A percentile compares a stretch with the other conserved stretches of the same genome.
These are phyloP conservation scores for Mrakia gelida DNA, from an alignment of 768 basidiomycete species.

Conservation along the genomic window DNA sequence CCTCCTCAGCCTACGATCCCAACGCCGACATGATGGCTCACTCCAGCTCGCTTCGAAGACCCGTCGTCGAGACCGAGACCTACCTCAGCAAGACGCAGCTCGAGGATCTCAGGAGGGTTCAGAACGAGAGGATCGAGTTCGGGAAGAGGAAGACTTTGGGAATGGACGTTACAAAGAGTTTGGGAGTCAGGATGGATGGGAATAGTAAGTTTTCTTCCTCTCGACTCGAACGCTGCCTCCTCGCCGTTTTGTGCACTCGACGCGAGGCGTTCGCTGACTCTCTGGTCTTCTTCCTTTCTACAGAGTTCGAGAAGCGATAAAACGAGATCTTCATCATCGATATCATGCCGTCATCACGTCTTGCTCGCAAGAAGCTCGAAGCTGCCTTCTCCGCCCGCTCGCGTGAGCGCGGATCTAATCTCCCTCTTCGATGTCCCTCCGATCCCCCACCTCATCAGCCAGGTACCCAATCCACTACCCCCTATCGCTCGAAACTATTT, in stretches of 20 bases:
- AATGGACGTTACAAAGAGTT: constrained; percentile 76
- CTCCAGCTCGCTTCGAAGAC: constrained; percentile 64
- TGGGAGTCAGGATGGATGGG: constrained; percentile 79
- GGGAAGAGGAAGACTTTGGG: constrained; percentile 54
- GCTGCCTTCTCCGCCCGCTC: neutral
- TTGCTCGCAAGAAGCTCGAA: neutral
- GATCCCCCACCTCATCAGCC: neutral
- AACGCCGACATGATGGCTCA: constrained; percentile 76
- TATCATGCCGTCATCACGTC: neutral
- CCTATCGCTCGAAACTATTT: neutral
- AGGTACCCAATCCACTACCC: no score
- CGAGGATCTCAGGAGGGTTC: constrained; percentile 72
- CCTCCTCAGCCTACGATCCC: constrained; percentile 69
- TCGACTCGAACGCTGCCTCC: no score
- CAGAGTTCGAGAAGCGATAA: constrained; percentile 1
- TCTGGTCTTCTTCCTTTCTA: neutral
- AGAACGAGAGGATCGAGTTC: constrained; percentile 79
- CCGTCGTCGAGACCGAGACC: constrained; percentile 61
- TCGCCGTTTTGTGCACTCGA: no score
- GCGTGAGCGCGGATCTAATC: neutral
- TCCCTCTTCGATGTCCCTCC: neutral
- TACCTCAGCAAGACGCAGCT: constrained; percentile 76
- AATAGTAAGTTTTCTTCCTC: neutral
- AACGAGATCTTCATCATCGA: neutral
- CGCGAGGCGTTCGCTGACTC: neutral